These are phyloP conservation scores for Fusarium drepaniforme DNA, from an alignment of 2,329 filamentous ascomycete genomes.

Conservation along the genomic window DNA sequence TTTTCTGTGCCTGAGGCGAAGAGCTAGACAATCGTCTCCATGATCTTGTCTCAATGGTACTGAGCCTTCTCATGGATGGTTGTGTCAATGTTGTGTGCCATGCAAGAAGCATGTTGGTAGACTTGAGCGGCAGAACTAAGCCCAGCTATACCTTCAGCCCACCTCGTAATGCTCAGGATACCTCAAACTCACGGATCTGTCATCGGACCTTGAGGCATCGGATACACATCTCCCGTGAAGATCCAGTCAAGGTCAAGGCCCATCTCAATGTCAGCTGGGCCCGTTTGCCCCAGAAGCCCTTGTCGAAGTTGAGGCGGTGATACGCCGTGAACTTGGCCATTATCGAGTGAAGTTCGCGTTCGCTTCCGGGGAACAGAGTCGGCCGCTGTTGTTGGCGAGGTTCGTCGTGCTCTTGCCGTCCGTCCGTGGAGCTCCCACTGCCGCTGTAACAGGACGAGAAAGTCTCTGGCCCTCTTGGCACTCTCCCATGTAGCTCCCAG, in stretches of 20 bases:
- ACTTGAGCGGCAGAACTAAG: neutral
- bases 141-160: neutral
- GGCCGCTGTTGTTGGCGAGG: neutral
- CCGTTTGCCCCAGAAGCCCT: slow-evolving; percentile 9
- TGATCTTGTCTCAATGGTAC: neutral
- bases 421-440: slow-evolving; percentile 33
- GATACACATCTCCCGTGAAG: slow-evolving; percentile 29
- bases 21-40: neutral
- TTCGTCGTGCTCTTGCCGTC: slow-evolving; percentile 8
- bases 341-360: slow-evolving; percentile 20
- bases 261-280: slow-evolving; percentile 27
- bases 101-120: neutral
- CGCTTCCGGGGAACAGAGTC: slow-evolving; percentile 29
- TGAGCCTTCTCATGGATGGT: neutral
- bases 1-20: neutral
- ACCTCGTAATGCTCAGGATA: neutral
- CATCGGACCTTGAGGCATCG: slow-evolving; percentile 2
- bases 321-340: slow-evolving; percentile 4
- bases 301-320: slow-evolving; percentile 16
- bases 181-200: neutral
- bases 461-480: slow-evolving; percentile 39
- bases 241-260: slow-evolving; percentile 36
- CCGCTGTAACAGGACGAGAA: slow-evolving; percentile 39
- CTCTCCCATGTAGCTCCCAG: slow-evolving; percentile 40
- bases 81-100: neutral